phyloP scores from a whole-genome alignment of 2,329 filamentous ascomycete species.

The Sporothrix euskadiensis region DNA sequence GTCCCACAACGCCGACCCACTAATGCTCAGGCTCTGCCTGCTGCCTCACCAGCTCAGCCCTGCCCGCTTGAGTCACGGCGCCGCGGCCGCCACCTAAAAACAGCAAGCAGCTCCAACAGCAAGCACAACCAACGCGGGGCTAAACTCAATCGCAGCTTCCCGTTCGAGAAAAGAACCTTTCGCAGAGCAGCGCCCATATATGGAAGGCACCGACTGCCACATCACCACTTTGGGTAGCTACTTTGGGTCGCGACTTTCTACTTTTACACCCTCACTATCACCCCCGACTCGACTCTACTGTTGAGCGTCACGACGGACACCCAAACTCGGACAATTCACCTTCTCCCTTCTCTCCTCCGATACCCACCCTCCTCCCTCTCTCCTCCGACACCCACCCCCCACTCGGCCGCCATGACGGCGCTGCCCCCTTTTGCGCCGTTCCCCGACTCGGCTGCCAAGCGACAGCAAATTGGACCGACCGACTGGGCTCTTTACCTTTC shows the following conservation, averaged over 20 bases:
- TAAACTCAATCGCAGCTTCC: constrained; percentile 18
- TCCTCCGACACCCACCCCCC: background rate
- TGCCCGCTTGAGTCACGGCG: constrained; percentile 10
- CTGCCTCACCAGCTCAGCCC: background rate
- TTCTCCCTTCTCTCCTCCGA: background rate
- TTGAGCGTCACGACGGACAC: background rate
- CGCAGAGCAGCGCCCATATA: background rate
- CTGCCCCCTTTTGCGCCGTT: constrained; percentile 77
- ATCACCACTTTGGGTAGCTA: background rate
- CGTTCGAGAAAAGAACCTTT: background rate
- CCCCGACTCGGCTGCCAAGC: constrained; percentile 64
- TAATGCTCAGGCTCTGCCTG: background rate
- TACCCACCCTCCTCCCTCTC: no score
- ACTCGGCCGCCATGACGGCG: constrained; percentile 42
- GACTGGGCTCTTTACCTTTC: constrained; percentile 80
- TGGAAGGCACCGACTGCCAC: constrained; percentile 2
- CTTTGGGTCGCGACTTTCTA: no score
- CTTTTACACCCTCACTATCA: background rate
- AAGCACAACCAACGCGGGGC: background rate
- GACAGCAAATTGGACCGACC: constrained; percentile 61
- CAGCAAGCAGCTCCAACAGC: background rate
- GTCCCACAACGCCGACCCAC: background rate
- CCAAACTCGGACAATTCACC: no score
- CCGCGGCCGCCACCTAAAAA: background rate
- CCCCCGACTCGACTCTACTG: background rate